A percentile compares a stretch with the other conserved stretches of the same genome.
Conservation (phyloP, 2,329 filamentous ascomycete genomes). For the Aspergillus sp. region DNA sequence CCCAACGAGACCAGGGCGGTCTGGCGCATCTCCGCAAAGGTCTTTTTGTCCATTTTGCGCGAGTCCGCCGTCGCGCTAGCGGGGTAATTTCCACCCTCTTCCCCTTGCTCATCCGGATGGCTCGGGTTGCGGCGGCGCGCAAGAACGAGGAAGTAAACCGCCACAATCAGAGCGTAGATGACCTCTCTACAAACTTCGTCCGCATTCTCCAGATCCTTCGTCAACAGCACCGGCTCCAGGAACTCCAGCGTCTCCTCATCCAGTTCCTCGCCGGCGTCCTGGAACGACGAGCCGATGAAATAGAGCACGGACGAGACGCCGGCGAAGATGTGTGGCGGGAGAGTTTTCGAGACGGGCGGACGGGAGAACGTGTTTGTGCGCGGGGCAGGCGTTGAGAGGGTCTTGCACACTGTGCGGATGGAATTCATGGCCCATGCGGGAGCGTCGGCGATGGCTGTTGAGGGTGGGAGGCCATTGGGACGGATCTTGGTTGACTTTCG, state of each 20-base stretch:
- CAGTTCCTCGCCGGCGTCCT: conserved; percentile 42
- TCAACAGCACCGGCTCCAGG: conserved; percentile 28
- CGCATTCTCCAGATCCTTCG: conserved; percentile 38
- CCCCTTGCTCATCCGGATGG: conserved; percentile 1
- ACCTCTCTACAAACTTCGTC: conserved; percentile 36
- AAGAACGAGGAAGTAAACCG: conserved; percentile 37
- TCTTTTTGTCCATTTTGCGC: conserved; percentile 32
- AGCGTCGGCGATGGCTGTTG: conserved; percentile 29
- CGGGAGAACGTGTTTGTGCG: conserved; percentile 27
- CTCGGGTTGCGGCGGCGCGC: conserved; percentile 40
- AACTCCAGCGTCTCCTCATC: conserved; percentile 26
- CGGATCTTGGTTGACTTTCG: conserved; percentile 4
- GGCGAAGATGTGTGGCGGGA: conserved; percentile 64
- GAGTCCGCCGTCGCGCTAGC: conserved; percentile 8
- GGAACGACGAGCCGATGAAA: conserved; percentile 28
- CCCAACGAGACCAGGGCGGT: conserved; percentile 28
- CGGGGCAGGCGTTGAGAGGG: conserved; percentile 46
- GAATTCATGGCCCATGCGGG: conserved; percentile 62
- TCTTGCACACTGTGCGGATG: conserved; percentile 56
- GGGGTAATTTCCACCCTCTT: conserved; percentile 1
- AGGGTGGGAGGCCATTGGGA: conserved; percentile 12
- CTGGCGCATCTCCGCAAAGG: conserved; percentile 32
- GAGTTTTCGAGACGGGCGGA: conserved; percentile 33
- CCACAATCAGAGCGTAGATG: conserved; percentile 31
- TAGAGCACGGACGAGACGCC: conserved; percentile 56